Base-by-base conservation (phyloP, 768 basidiomycete species). In the Russula emetica region DNA sequence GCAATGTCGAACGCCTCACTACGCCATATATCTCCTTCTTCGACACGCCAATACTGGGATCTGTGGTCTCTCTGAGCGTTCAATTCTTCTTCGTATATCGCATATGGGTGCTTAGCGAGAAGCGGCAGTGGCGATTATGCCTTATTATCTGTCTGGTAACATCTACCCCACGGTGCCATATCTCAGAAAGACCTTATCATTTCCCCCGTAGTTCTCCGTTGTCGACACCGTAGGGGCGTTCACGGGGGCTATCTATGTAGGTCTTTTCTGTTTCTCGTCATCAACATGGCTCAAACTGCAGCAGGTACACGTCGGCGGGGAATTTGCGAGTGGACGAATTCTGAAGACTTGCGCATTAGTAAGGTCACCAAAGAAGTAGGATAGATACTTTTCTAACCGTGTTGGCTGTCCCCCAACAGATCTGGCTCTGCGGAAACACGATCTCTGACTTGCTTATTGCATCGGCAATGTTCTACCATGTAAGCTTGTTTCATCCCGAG, bases 51-150 rank as follows among this genome's bases (percentile, higher is more conserved):
- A 58, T 74, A 9, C 66, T 74, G 28, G 73, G 71, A 5, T 58
- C 68, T 1, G 20, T 72, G 7, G 67, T 72, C n/a, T 67, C 70
- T 4, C 63, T 75, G n/a, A 60, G 63, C 11, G 69, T 74, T 11
- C 72, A 75, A 59, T 42, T 73, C 6, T 75, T 75, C 55, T 75
- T 72, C 67, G 71, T 71, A 47, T 74, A 72, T 53, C 70, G 74
- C 8, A 75, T 75, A 24, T 70, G 58, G 63, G 47, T 64, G 44
- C 59, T 64, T 6, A 38, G 53, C 53, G 4, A 36, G 22, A 55
- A 38, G 36, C 9, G 22, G 26, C 16, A 5, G 22, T 55, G 53
- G 53, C 22, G 22, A 36, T 5, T 55, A 24, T 55, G 53, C 16
- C 0, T 55, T 16, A 1, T 55, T 18, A 55, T 55, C 34, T 24